Base-by-base conservation (phyloP, 768 basidiomycete genomes). In the Zangia roseola region DNA sequence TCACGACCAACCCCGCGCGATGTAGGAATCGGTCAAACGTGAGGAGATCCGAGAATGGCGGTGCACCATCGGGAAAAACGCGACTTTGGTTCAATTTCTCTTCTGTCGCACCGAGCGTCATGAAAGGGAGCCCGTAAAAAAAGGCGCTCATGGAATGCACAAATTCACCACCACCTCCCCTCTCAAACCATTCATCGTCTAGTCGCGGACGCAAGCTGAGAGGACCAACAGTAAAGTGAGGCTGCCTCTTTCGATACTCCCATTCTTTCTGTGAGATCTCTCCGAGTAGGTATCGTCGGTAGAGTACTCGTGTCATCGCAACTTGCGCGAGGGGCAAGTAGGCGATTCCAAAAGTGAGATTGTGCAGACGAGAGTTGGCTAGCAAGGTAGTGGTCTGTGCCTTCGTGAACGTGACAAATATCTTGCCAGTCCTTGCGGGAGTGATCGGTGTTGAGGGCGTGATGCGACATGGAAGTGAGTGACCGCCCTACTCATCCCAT, bases 261-360 rank as follows among this genome's bases (percentile, higher is more conserved):
- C 82, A 83, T 57, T 83, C 82, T 3, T 69, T 70, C 39, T 72
- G 59, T 6, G 63, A 59, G 40, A 84, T 77, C 17, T 78, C 68
- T 0, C 81, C 80, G 7, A 67, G 68, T 13, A 76, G 55, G 50
- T 74, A 79, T 28, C 67, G 71, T 25, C 72, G 68, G 41, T 76
- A 74, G 10, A 83, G 69, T 8, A 82, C 54, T 0, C 81, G 76
- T 5, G 80, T 70, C 42, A 78, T 63, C 0, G 76, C 80, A 6
- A 82, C 31, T 16, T 31, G 31, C 7, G 31, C 31, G 14, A 31
- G 31, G 14, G 31, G 31, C 65, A 77, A 71, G 31, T 71, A 73
- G 7, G 71, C 78, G 41, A 75, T 73, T 1, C 81, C 81, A 31
- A 83, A 76, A 0, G 81, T 81, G 21, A 82, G 31, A 1, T 60